These are phyloP conservation scores for Tilletia walkeri DNA, from an alignment of 1,284 basidiomycete species.

Conservation along the genomic window DNA sequence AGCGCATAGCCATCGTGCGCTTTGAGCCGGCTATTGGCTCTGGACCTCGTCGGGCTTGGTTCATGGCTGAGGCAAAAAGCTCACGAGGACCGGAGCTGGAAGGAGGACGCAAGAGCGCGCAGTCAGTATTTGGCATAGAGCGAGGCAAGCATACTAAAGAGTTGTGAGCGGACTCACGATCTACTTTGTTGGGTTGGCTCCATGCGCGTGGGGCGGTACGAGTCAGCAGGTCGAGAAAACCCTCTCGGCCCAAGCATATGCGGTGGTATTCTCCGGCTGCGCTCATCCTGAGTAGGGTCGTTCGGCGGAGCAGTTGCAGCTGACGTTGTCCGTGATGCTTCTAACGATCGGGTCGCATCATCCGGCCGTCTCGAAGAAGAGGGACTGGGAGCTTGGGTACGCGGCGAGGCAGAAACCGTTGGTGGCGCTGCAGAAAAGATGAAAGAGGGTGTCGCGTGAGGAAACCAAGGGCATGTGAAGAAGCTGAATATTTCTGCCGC, in stretches of 20 bases:
- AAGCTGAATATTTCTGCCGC: no score
- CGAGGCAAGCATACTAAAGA: no score
- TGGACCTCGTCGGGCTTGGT: background rate
- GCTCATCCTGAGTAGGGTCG: background rate
- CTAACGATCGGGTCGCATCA: background rate
- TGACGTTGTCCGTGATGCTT: background rate
- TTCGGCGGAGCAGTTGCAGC: background rate
- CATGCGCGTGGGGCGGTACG: background rate
- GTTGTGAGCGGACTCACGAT: no score
- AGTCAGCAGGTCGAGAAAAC: background rate
- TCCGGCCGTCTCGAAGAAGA: no score
- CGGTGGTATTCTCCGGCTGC: background rate
- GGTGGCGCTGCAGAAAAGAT: no score
- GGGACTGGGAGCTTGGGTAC: no score
- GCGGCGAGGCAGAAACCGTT: no score
- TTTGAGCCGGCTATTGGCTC: background rate
- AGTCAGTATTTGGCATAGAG: no score
- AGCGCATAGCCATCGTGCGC: constrained; percentile 14
- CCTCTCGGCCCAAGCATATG: background rate
- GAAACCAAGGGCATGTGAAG: no score
- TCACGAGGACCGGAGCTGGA: background rate
- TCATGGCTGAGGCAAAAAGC: constrained; percentile 11
- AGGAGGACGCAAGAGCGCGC: no score
- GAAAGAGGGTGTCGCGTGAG: no score
- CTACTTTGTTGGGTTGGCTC: background rate